Base-by-base conservation (phyloP, 306 rosid genomes). In the Quercus gilva region DNA sequence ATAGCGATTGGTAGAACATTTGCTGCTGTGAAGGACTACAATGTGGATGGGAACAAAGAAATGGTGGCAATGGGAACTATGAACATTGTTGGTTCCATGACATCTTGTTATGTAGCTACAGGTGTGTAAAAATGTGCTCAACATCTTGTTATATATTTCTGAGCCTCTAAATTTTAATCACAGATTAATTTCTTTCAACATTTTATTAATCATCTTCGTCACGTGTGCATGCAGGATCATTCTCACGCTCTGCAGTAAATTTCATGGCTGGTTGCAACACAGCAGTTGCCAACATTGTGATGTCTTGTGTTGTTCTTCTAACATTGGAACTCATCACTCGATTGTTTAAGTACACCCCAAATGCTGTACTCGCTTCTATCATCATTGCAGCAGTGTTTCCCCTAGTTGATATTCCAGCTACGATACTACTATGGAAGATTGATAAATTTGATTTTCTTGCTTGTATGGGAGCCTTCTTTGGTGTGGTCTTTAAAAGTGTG, bases 1-100 rank as follows among this genome's bases (percentile, higher is more conserved):
- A 87, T 92, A 57, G 97, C 99, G 11, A 92, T 94, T 80, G 99
- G 87, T 43, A 94, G 97, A 90, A 94, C 99, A 65, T 94, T 94
- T 85, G 97, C 97, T 49, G 80, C 90, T 21, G 76, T 86, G 86
- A 94, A 90, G 83, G 94, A 90, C 89, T 94, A 94, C 73, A 75
- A 92, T 70, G 25, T 94, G 4, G 91, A 94, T 69, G 97, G 99
- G 13, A 94, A 92, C 89, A 86, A 88, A 85, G 99, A 94, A 86
- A 94, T 94, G 99, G 87, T 94, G 61, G 99, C 99, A 64, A 23
- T 92, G 59, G 99, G 99, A 79, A 85, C 97, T 11, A 91, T 91
- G 97, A 94, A 94, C 83, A 15, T 94, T 19, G 35, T 89, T 79
- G 97, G 99, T 73, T 94, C 99, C 1, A 25, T 94, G 41, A 91